Evolutionary conservation across 2,329 filamentous ascomycete species (phyloP).

Genomic region (Mariannaea sp.): DNA sequence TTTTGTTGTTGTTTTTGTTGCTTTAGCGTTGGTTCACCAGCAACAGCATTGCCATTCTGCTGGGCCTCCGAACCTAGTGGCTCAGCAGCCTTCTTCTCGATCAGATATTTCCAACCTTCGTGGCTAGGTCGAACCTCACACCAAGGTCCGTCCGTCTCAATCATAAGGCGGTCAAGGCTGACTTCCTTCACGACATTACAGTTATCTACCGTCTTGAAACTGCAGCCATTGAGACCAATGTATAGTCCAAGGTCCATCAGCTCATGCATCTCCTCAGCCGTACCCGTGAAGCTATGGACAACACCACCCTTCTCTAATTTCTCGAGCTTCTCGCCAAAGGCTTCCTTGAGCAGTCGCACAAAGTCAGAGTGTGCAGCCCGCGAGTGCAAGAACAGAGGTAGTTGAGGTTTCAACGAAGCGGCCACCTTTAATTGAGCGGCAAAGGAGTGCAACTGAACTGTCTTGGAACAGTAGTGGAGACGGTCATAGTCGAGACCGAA

Average conservation of each 20-base stretch:
- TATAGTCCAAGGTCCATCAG: conserved; percentile 82
- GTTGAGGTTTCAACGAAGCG: conserved; percentile 67
- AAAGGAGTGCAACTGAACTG: conserved; percentile 84
- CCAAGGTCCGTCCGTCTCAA: conserved; percentile 98
- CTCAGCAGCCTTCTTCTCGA: conserved; percentile 47
- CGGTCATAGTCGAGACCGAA: conserved; percentile 97
- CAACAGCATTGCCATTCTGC: conserved; percentile 30
- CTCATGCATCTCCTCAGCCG: conserved; percentile 79
- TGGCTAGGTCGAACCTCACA: conserved; percentile 92
- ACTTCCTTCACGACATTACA: conserved; percentile 81
- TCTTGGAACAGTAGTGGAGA: conserved; percentile 78
- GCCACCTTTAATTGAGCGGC: conserved; percentile 80
- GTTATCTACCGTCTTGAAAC: conserved; percentile 92
- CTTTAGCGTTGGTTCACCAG: conserved; percentile 30
- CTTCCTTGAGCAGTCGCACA: conserved; percentile 67
- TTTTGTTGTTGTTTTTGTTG: conserved; percentile 47
- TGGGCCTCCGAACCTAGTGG: conserved; percentile 24
- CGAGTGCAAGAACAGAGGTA: conserved; percentile 92
- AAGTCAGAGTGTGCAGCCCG: conserved; percentile 88
- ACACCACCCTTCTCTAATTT: conserved; percentile 75
- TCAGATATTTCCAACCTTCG: conserved; percentile 75
- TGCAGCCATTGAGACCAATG: conserved; percentile 96
- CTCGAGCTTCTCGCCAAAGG: conserved; percentile 63
- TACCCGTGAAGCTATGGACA: conserved; percentile 95
- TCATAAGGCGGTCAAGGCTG: conserved; percentile 79